Conservation (phyloP, 805 yeast species). For the Kluyveromyces wickerhamii region DNA sequence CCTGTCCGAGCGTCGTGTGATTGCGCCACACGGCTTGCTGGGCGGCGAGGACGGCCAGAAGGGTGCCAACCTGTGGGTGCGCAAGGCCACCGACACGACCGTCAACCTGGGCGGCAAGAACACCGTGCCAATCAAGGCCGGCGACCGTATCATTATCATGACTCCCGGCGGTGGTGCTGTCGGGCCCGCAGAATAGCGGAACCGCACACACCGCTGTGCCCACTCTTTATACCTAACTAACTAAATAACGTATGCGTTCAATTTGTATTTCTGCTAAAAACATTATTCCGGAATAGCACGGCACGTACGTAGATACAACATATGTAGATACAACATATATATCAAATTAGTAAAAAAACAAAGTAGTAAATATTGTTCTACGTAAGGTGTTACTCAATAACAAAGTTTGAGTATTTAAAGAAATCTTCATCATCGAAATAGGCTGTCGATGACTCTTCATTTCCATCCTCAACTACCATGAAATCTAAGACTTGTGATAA, state of each 20-base stretch:
- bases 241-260: constrained; percentile 1
- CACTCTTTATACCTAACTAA: neutral
- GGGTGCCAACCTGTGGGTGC: constrained; percentile 58
- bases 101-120: constrained; percentile 66
- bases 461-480: constrained; percentile 6
- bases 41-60: constrained; percentile 75
- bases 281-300: neutral
- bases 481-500: constrained; percentile 10
- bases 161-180: constrained; percentile 90
- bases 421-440: constrained; percentile 11
- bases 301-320: too few relatives aligned
- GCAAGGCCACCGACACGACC: constrained; percentile 25
- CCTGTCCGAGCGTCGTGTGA: constrained; percentile 75
- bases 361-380: too few relatives aligned
- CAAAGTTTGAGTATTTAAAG: constrained; percentile 8
- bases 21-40: constrained; percentile 76
- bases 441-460: neutral
- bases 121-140: constrained; percentile 46
- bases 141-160: constrained; percentile 57
- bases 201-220: neutral
- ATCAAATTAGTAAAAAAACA: too few relatives aligned
- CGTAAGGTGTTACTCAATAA: too few relatives aligned
- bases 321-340: too few relatives aligned
- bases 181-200: constrained; percentile 34
- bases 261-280: neutral